Evolutionary conservation across 257 asterid species (phyloP).

Genomic region (Verbascum thapsus): DNA sequence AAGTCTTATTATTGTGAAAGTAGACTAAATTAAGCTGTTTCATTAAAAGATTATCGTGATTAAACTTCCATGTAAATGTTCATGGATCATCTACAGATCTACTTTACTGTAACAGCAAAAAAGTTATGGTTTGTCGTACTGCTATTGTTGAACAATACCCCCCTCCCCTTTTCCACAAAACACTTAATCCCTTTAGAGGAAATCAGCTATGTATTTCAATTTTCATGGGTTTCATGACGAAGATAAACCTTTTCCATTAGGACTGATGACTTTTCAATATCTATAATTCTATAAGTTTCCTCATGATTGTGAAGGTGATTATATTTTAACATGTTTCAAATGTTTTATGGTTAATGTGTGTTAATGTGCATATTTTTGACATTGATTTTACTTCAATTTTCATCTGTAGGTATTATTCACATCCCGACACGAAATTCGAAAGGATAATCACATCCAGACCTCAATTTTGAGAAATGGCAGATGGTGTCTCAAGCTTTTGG

Average conservation of each 20-base stretch:
- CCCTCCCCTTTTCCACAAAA: no score
- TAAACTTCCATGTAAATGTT: background rate
- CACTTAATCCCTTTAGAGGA: background rate
- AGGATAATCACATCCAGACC: background rate
- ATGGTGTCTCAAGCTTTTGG: constrained; percentile 77
- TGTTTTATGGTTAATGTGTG: constrained; percentile 3
- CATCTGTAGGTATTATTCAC: constrained; percentile 20
- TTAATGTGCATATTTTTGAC: constrained; percentile 14
- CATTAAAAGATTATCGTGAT: background rate
- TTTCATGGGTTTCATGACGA: background rate
- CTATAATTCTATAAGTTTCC: background rate
- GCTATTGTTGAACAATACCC: no score
- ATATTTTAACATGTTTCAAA: background rate
- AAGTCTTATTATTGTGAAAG: background rate
- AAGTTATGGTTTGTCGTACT: no score
- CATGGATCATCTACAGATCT: no score
- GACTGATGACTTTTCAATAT: background rate
- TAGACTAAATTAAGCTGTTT: background rate
- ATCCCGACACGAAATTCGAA: constrained; percentile 11
- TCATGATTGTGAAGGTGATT: constrained; percentile 16
- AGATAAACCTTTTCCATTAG: background rate
- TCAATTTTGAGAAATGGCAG: constrained; percentile 58
- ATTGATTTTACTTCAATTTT: constrained; percentile 1
- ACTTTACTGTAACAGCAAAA: no score
- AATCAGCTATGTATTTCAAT: background rate